Conservation (phyloP, 2,329 filamentous ascomycete species). For the Fusarium luffae region DNA sequence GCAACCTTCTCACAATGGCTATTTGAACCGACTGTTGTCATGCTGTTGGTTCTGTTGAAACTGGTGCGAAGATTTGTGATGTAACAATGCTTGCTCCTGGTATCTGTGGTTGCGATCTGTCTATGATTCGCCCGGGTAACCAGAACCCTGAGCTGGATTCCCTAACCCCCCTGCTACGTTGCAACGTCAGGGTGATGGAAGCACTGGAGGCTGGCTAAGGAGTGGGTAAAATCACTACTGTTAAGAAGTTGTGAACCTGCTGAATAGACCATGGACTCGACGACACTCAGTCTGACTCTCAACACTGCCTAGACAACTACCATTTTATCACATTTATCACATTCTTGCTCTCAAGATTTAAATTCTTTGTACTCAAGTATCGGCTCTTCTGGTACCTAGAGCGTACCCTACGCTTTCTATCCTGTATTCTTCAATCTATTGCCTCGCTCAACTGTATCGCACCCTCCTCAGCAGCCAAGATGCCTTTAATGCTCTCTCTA, state of each 20-base stretch:
- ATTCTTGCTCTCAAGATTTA: not conserved
- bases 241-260: not conserved
- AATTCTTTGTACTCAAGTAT: not conserved
- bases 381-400: not conserved
- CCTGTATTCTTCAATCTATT: too few species aligned
- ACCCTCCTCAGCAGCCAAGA: not conserved
- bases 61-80: not conserved
- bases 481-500: not conserved
- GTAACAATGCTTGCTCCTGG: not conserved
- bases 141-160: not conserved
- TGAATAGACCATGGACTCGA: not conserved
- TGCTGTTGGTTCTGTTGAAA: not conserved
- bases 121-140: not conserved
- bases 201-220: not conserved
- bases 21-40: not conserved
- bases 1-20: not conserved
- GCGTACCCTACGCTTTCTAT: not conserved
- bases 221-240: not conserved
- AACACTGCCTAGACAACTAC: too few species aligned
- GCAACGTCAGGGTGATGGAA: not conserved
- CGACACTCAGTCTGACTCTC: not conserved
- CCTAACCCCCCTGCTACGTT: not conserved
- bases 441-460: too few species aligned
- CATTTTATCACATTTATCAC: not conserved
- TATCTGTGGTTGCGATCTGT: not conserved